Conservation (phyloP, 2,329 filamentous ascomycete species). For the Sclerotinia minor region DNA sequence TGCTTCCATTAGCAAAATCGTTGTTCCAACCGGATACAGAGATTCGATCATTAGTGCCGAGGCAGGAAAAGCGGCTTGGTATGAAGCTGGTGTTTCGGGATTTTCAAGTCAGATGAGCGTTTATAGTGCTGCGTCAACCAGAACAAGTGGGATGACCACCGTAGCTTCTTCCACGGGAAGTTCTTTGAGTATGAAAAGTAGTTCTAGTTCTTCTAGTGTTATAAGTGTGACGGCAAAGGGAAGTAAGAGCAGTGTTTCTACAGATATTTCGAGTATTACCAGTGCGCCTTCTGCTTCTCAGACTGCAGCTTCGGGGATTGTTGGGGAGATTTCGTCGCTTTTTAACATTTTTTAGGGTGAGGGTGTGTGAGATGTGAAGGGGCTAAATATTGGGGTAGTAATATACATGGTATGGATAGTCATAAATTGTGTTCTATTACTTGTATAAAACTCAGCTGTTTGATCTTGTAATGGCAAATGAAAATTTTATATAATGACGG, state of each 20-base stretch:
- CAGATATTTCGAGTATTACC: neutral
- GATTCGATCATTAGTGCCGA: conserved; percentile 9
- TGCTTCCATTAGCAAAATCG: conserved; percentile 15
- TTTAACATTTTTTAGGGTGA: neutral
- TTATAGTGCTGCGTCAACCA: neutral
- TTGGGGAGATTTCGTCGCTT: neutral
- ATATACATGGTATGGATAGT: neutral
- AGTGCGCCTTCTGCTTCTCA: neutral
- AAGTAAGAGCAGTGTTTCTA: neutral
- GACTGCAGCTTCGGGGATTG: neutral
- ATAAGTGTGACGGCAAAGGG: neutral
- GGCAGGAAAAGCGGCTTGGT: neutral
- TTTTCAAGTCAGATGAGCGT: neutral
- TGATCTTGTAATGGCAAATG: neutral
- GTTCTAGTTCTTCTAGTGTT: neutral
- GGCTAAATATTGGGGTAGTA: neutral
- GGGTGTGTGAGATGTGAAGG: neutral
- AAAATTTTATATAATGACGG: no score
- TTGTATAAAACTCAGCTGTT: neutral
- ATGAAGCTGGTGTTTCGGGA: neutral
- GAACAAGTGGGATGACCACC: conserved; percentile 13
- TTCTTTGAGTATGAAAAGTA: neutral
- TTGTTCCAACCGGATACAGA: conserved; percentile 10
- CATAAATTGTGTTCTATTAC: neutral
- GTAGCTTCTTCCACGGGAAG: neutral